Evolutionary conservation across 768 basidiomycete genomes (phyloP).

Genomic region (Phylloporus rhodoxanthus): DNA sequence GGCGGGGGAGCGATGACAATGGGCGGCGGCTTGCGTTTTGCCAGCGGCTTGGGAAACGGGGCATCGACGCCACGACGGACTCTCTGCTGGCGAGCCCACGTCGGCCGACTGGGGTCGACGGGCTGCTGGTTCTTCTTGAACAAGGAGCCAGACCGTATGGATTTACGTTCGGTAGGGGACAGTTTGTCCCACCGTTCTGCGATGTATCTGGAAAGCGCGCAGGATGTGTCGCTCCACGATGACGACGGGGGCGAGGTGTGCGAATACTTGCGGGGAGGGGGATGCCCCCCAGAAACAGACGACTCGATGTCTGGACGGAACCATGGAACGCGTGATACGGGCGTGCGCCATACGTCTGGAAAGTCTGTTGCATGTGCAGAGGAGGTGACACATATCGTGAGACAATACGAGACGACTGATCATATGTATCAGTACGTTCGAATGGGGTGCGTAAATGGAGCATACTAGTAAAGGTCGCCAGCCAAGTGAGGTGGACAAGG

Average conservation of each 20-base stretch:
- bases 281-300: background rate
- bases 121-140: conserved; percentile 17
- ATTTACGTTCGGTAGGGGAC: conserved; percentile 20
- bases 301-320: conserved; percentile 32
- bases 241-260: conserved; percentile 7
- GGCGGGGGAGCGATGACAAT: conserved; percentile 28
- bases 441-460: conserved; percentile 2
- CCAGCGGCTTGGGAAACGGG: conserved; percentile 40
- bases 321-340: conserved; percentile 54
- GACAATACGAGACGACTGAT: conserved; percentile 50
- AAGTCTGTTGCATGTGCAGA: conserved; percentile 40
- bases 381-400: conserved; percentile 44
- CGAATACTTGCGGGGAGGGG: conserved; percentile 9
- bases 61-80: conserved; percentile 50
- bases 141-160: conserved; percentile 12
- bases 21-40: conserved; percentile 15
- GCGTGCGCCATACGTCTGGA: conserved; percentile 47
- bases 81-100: conserved; percentile 43
- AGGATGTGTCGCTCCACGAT: conserved; percentile 12
- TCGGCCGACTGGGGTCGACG: conserved; percentile 33
- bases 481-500: conserved; percentile 44
- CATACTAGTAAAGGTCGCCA: conserved; percentile 44
- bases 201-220: conserved; percentile 26
- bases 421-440: background rate
- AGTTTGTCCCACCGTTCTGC: conserved; percentile 28